Evolutionary conservation across 2,329 filamentous ascomycete species (phyloP), one percentile per base, ranked within the genome.

Genomic region (Claviceps pusilla): DNA sequence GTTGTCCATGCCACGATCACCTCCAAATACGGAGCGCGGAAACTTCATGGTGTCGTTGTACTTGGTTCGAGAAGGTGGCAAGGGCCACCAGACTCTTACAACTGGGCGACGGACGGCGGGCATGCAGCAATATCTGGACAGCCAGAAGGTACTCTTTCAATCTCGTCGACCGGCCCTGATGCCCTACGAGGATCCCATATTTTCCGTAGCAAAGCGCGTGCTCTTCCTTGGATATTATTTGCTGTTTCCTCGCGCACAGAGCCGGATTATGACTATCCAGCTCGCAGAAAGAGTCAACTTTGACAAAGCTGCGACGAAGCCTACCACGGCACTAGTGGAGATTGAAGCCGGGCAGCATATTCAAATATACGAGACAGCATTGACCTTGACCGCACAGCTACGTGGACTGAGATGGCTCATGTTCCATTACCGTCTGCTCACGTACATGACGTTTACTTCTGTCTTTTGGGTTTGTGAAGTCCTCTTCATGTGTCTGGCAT

Each of bases 41-140:
- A 97, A 97, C 71, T 97, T 96, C 74, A 98, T 98, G 93, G 73
- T 97, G 19, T 84, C 87, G 49, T 72, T 95, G 16, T 78, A 82
- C 57, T 78, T 95, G 52, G 76, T 87, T 51, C 75, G 75, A 31
- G 55, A 55, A 7, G 42, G 43, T 9, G 48, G 10, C 6, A 53
- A 51, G 4, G 41, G 31, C 37, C 35, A 51, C 39, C 51, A 55
- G 46, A 42, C 48, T 16, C 42, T n/a, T 4, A 19, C 43, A 16
- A 35, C 5, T 24, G 50, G 48, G 16, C 47, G 42, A 39, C 54
- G 48, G 11, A 39, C 19, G 35, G 11, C 33, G 6, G 59, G 60
- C 33, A 54, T 59, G n/a, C 64, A 69, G 54, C 57, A 61, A 45
- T 68, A 71, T 28, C 67, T 76, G 53, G 68, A 64, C 39, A 61